Percentiles rank a stretch among this genome's conserved stretches.
phyloP scores from a whole-genome alignment of 345 rosid genomes.

The Excoecaria agallocha region DNA sequence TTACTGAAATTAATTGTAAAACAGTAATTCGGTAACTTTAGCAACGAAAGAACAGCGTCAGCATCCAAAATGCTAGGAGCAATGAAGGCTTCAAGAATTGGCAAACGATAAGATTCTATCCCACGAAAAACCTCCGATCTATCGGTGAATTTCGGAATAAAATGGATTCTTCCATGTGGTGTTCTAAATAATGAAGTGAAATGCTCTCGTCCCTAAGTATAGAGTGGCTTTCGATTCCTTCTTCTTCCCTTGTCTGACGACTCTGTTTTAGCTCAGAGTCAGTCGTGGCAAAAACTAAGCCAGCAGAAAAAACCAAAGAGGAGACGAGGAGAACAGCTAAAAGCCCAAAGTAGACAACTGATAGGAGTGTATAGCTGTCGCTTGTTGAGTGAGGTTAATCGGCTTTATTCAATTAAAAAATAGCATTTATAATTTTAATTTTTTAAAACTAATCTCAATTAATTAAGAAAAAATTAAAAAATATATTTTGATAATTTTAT shows the following conservation, averaged over 20 bases:
- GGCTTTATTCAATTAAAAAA: background rate
- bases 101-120: constrained; percentile 16
- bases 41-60: constrained; percentile 19
- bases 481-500: too few relatives aligned
- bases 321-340: constrained; percentile 14
- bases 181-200: background rate
- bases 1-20: too few relatives aligned
- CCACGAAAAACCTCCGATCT: constrained; percentile 8
- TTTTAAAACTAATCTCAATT: too few relatives aligned
- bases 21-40: background rate
- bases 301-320: constrained; percentile 22
- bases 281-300: constrained; percentile 29
- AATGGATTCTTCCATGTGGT: constrained; percentile 8
- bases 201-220: constrained; percentile 14
- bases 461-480: too few relatives aligned
- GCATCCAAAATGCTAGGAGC: constrained; percentile 22
- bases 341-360: too few relatives aligned
- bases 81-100: constrained; percentile 9
- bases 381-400: too few relatives aligned
- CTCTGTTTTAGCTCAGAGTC: constrained; percentile 44
- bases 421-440: background rate
- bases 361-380: too few relatives aligned
- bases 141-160: constrained; percentile 20
- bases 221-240: constrained; percentile 15
- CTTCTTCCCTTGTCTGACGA: background rate